Conservation (phyloP, 2,329 filamentous ascomycete species). For the Aureobasidium mangrovei region DNA sequence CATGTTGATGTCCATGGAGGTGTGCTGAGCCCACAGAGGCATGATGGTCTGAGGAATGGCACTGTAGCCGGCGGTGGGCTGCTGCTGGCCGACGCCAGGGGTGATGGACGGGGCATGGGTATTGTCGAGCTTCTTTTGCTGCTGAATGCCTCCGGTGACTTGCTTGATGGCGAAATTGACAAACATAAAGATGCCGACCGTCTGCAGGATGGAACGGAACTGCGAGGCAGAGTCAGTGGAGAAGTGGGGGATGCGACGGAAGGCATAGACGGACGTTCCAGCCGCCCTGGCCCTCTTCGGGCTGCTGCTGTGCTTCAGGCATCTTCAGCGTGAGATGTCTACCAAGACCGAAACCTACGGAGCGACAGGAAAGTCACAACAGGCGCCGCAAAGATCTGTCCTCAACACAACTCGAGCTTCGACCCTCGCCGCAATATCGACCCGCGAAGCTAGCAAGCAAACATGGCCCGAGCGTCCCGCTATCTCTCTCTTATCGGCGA, state of each 20-base stretch:
- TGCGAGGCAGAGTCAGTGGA: background rate
- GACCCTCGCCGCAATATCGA: background rate
- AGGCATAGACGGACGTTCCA: background rate
- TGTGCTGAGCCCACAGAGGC: conserved; percentile 80
- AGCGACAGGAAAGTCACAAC: too few relatives aligned
- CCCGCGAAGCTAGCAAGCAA: background rate
- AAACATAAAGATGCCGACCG: conserved; percentile 50
- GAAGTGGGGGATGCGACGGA: background rate
- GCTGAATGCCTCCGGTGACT: conserved; percentile 37
- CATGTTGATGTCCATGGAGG: conserved; percentile 70
- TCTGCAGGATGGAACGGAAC: conserved; percentile 36
- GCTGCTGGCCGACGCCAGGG: conserved; percentile 10
- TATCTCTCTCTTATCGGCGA: background rate
- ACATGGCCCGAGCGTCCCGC: background rate
- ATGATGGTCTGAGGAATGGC: conserved; percentile 61
- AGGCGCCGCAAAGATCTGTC: background rate
- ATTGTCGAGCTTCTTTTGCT: conserved; percentile 17
- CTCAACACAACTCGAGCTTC: background rate
- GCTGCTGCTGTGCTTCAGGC: conserved; percentile 15
- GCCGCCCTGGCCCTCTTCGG: conserved; percentile 1
- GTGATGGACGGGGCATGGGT: conserved; percentile 11
- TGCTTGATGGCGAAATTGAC: conserved; percentile 50
- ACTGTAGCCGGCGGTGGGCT: conserved; percentile 39
- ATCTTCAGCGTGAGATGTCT: conserved; percentile 2
- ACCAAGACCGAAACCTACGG: too few relatives aligned